A percentile compares a stretch with the other conserved stretches of the same genome.
phyloP scores from a whole-genome alignment of 2,329 filamentous ascomycete species.

The Verticillium nonalfalfae region DNA sequence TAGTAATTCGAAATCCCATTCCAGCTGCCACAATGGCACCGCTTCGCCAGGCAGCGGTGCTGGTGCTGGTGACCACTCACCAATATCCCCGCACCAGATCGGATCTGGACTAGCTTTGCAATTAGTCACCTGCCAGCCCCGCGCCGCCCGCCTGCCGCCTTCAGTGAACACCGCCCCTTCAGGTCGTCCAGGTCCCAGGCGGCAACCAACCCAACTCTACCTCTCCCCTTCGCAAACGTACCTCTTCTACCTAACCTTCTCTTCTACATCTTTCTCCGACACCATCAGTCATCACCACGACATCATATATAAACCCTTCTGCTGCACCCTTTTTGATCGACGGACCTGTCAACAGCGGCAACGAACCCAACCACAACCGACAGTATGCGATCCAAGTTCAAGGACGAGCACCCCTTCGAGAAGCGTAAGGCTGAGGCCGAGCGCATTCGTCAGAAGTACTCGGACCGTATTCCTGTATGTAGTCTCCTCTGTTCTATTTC shows the following conservation, averaged over 20 bases:
- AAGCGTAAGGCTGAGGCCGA: slow-evolving; percentile 99
- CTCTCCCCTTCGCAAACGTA: slow-evolving; percentile 11
- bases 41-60: not conserved
- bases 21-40: not conserved
- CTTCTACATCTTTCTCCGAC: slow-evolving; percentile 11
- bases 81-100: not conserved
- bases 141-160: slow-evolving; percentile 1
- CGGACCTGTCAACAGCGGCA: slow-evolving; percentile 10
- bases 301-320: not conserved
- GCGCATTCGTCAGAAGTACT: slow-evolving; percentile 98
- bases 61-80: not conserved
- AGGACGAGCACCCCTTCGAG: slow-evolving; percentile 99
- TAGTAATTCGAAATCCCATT: not conserved
- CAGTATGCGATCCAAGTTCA: slow-evolving; percentile 98
- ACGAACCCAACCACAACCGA: slow-evolving; percentile 19
- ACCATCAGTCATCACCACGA: slow-evolving; percentile 5
- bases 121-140: slow-evolving; percentile 4
- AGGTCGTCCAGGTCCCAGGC: slow-evolving; percentile 8
- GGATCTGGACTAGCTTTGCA: not conserved
- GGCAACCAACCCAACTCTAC: slow-evolving; percentile 8
- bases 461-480: slow-evolving; percentile 95
- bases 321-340: not conserved
- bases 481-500: slow-evolving; percentile 4
- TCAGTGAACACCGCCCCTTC: slow-evolving; percentile 10
- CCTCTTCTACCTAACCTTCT: slow-evolving; percentile 6